Conservation (phyloP, 129 eudicot species). For the Centaurea solstitialis region DNA sequence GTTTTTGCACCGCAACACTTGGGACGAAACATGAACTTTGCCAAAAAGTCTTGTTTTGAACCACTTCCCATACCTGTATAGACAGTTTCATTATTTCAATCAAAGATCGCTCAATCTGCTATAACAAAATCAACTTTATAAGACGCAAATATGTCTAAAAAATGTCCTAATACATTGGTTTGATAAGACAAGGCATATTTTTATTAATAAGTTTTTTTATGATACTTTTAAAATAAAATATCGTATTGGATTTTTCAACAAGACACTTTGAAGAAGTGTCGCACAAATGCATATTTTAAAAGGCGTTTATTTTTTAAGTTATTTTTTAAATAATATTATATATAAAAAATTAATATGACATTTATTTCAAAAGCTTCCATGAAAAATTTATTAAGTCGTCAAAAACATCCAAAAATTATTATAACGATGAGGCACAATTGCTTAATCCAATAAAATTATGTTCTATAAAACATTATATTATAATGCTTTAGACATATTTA, state of each 20-base stretch:
- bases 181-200: too few species aligned
- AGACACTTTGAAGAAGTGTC: background rate
- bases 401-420: background rate
- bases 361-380: background rate
- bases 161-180: background rate
- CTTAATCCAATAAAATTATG: background rate
- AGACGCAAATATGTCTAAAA: background rate
- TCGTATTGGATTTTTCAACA: too few species aligned
- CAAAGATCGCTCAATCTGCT: background rate
- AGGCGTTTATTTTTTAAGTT: background rate
- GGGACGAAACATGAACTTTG: slow-evolving; percentile 61
- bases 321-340: background rate
- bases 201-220: background rate
- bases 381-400: too few species aligned
- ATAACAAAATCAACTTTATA: background rate
- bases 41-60: slow-evolving; percentile 65
- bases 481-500: too few species aligned
- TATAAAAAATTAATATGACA: too few species aligned
- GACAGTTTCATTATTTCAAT: background rate
- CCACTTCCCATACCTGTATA: slow-evolving; percentile 55
- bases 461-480: too few species aligned
- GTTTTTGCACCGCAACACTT: slow-evolving; percentile 52
- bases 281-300: too few species aligned
- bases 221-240: background rate
- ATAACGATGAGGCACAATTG: background rate